Base-by-base conservation (phyloP, 139 green algal species). In the Picochlorum sp. region DNA sequence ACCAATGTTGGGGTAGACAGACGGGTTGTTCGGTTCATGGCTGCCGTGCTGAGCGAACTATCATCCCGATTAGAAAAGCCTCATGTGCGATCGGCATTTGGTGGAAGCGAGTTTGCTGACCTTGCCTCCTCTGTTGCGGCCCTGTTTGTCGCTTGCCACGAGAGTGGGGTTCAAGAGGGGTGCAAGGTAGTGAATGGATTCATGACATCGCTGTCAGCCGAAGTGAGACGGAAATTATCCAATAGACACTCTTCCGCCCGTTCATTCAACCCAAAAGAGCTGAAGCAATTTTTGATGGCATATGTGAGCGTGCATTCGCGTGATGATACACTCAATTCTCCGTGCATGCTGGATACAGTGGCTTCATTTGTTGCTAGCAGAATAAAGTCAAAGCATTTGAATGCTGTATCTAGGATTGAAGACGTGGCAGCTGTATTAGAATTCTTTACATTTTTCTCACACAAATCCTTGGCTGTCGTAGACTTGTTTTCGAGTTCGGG, bases 201-300 rank as follows among this genome's bases (percentile, higher is more conserved):
- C 15, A 70, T 76, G 52, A 64, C 76, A 37, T 49, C 24, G 28
- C 32, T 83, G 8, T 74, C 72, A 0, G 41, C 61, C 15, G 72
- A 82, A 55, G 69, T 84, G 49, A 71, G 65, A 45, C 51, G 62
- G 21, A 64, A 81, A 64, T 45, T 84, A 49, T 61, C 71, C 49
- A 84, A 84, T 72, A 74, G 76, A 34, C 34, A 41, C 34, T 41
- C 34, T 14, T 41, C 34, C 0, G 34, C 34, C 34, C 34, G 34
- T 13, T 41, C 6, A 50, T 84, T 81, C 57, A 28, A 45, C 2
- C 71, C 78, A 23, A n/a, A 32, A 4, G 73, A 84, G 47, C 49
- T 84, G 47, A 62, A 77, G 45, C 61, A 70, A 4, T 54, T 84
- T 18, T 51, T 79, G 11, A 49, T 8, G 69, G 26, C 52, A 65